These are phyloP conservation scores for Mallotus japonicus DNA, from an alignment of 441 rosid species.

Conservation along the genomic window DNA sequence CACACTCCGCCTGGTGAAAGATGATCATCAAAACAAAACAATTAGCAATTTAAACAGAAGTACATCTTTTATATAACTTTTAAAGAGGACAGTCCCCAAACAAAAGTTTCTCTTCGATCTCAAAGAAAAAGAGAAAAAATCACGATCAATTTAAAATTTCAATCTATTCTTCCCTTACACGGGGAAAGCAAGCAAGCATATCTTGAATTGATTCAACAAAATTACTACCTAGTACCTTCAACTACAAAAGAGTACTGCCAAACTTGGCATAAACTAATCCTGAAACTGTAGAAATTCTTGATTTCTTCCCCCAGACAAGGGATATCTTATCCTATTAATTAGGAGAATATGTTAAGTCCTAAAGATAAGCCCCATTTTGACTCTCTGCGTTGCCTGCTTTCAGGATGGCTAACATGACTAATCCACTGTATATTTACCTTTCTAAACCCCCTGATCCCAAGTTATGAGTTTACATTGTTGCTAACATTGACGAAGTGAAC, in stretches of 20 bases:
- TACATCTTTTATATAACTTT: neutral
- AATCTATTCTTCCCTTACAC: neutral
- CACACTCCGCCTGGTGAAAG: constrained; percentile 77
- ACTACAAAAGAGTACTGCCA: no score
- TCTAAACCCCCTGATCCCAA: neutral
- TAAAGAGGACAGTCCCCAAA: no score
- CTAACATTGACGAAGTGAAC: neutral
- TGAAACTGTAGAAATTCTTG: neutral
- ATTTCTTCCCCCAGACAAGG: neutral
- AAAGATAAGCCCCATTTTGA: no score
- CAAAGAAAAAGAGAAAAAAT: neutral
- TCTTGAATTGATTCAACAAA: neutral
- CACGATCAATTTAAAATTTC: neutral
- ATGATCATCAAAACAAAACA: constrained; percentile 7
- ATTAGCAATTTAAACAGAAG: neutral
- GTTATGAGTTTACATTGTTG: neutral
- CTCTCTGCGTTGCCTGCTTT: neutral
- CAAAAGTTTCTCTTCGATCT: neutral
- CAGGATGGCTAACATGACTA: neutral
- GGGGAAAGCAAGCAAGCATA: neutral
- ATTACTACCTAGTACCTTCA: neutral
- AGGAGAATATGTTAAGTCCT: no score
- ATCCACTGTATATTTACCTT: no score
- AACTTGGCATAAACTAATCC: neutral
- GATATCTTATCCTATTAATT: neutral